A percentile compares a stretch with the other conserved stretches of the same genome.
Evolutionary conservation across 1,139 yeast genomes (phyloP).

Genomic region (Geotrichum bryndzae): DNA sequence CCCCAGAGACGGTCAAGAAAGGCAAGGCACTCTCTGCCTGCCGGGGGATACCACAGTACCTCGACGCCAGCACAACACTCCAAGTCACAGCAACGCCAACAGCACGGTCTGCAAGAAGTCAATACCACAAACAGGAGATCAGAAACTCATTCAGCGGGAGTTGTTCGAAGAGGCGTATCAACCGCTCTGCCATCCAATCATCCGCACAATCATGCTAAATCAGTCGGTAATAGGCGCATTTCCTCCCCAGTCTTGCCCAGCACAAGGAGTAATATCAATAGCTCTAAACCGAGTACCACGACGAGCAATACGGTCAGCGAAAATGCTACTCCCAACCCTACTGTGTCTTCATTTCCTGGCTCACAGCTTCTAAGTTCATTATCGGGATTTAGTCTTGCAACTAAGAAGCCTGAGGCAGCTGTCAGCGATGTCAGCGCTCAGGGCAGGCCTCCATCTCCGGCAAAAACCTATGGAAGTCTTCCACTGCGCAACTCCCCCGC

Average conservation of each 20-base stretch:
- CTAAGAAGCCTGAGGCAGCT: not conserved
- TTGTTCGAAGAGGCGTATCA: not conserved
- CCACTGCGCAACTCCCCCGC: not conserved
- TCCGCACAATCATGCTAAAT: not conserved
- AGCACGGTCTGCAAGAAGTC: not conserved
- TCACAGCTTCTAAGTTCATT: not conserved
- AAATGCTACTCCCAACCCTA: not conserved
- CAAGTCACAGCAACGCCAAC: not conserved
- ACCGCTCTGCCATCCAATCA: not conserved
- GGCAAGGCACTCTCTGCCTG: constrained; percentile 9
- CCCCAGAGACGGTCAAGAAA: not conserved
- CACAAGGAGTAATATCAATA: not conserved
- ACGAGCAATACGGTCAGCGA: not conserved
- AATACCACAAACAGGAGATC: not conserved
- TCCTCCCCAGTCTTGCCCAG: constrained; percentile 5
- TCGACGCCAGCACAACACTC: not conserved
- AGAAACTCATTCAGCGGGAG: not conserved
- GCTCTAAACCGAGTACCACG: not conserved
- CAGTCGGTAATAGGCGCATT: constrained; percentile 1
- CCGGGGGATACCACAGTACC: not conserved
- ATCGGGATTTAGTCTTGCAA: not conserved
- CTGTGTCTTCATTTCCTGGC: not conserved
- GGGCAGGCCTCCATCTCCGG: not conserved
- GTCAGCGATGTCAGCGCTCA: not conserved
- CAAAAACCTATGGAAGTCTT: not conserved